These are phyloP conservation scores for Epithemia pelagica DNA, from an alignment of 108 stramenopile species.

Conservation along the genomic window DNA sequence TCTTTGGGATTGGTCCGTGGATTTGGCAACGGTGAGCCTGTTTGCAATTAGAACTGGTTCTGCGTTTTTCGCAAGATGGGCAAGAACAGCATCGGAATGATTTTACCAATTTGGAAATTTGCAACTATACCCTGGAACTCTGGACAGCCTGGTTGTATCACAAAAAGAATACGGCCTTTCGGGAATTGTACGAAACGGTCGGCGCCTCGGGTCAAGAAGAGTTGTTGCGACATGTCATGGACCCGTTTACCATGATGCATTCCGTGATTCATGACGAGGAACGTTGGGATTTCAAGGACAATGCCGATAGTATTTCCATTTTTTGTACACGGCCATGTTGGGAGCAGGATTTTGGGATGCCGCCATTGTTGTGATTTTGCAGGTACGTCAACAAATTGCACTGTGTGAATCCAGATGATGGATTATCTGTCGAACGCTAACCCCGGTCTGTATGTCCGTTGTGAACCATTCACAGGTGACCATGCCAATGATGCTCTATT, in stretches of 20 bases:
- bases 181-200: conserved; percentile 16
- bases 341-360: too few species aligned
- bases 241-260: conserved; percentile 20
- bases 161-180: conserved; percentile 29
- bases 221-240: conserved; percentile 19
- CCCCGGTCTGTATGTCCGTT: too few species aligned
- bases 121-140: conserved; percentile 23
- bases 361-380: too few species aligned
- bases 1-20: conserved; percentile 46
- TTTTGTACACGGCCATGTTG: too few species aligned
- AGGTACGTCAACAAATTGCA: too few species aligned
- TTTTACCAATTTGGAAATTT: conserved; percentile 32
- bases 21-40: conserved; percentile 44
- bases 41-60: conserved; percentile 30
- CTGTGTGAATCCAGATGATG: too few species aligned
- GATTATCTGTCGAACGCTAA: too few species aligned
- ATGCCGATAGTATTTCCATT: too few species aligned
- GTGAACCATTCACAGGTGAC: too few species aligned
- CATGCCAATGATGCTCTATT: too few species aligned
- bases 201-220: conserved; percentile 29
- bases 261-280: neutral
- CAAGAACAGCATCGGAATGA: conserved; percentile 34
- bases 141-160: conserved; percentile 36
- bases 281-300: too few species aligned
- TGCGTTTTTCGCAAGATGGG: too few species aligned